phyloP scores from a whole-genome alignment of 495 filamentous ascomycete genomes.

The Penicillium silybi region DNA sequence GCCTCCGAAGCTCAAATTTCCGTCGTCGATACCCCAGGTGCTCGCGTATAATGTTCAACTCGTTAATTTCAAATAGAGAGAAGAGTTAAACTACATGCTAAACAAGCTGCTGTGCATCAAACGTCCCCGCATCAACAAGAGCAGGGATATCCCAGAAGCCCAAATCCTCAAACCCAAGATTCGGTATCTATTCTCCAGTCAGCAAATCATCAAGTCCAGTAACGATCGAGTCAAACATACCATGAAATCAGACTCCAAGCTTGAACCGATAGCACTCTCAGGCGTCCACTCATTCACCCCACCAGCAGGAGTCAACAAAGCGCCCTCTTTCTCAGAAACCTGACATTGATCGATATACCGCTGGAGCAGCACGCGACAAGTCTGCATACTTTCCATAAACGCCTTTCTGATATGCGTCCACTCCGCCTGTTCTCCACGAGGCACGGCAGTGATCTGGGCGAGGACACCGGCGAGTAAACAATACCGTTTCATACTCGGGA shows the following conservation, averaged over 20 bases:
- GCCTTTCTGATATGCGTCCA: constrained; percentile 8
- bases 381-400: constrained; percentile 8
- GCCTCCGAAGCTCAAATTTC: too few species aligned
- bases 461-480: constrained; percentile 13
- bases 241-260: constrained; percentile 11
- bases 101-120: too few species aligned
- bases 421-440: constrained; percentile 2
- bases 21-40: too few species aligned
- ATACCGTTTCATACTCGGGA: constrained; percentile 26
- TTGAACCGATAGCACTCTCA: constrained; percentile 14
- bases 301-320: background rate
- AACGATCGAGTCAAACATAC: background rate
- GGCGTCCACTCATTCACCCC: constrained; percentile 11
- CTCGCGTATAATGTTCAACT: too few species aligned
- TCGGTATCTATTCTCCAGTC: constrained; percentile 5
- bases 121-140: background rate
- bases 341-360: constrained; percentile 6
- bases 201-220: background rate
- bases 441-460: constrained; percentile 10
- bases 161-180: constrained; percentile 7
- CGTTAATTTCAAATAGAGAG: too few species aligned
- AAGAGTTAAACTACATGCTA: too few species aligned
- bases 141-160: constrained; percentile 17
- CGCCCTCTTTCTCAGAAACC: background rate
- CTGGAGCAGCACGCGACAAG: constrained; percentile 9